Evolutionary conservation across 2,329 filamentous ascomycete genomes (phyloP).

Genomic region (Knufia fluminis): DNA sequence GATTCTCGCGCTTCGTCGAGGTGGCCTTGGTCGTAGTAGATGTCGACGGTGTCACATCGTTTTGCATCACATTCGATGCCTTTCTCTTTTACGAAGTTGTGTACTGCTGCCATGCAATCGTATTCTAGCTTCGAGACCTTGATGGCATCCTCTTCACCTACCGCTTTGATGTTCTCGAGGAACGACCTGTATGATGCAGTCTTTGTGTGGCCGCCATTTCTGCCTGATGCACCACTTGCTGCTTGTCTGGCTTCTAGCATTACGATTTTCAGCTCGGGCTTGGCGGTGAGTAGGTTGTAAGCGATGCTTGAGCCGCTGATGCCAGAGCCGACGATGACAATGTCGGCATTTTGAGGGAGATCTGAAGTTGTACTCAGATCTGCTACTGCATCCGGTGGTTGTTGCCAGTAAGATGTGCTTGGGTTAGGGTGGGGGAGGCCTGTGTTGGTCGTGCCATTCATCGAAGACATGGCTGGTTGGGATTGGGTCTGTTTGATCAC

Average conservation of each 20-base stretch:
- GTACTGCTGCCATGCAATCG: slow-evolving; percentile 46
- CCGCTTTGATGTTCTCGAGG: slow-evolving; percentile 34
- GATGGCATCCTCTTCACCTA: slow-evolving; percentile 43
- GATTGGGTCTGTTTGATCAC: slow-evolving; percentile 10
- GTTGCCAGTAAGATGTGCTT: slow-evolving; percentile 30
- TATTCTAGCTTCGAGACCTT: slow-evolving; percentile 46
- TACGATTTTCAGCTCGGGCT: slow-evolving; percentile 24
- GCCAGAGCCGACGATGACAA: slow-evolving; percentile 31
- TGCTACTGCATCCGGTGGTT: slow-evolving; percentile 23
- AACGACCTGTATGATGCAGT: slow-evolving; percentile 45
- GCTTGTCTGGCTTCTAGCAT: slow-evolving; percentile 30
- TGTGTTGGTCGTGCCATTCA: slow-evolving; percentile 17
- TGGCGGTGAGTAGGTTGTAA: slow-evolving; percentile 25
- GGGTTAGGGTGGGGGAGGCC: slow-evolving; percentile 30
- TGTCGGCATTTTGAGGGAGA: slow-evolving; percentile 24
- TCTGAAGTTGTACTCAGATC: slow-evolving; percentile 15
- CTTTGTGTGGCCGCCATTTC: slow-evolving; percentile 42
- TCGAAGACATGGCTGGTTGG: slow-evolving; percentile 23
- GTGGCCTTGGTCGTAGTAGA: slow-evolving; percentile 44
- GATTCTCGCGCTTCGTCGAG: slow-evolving; percentile 33
- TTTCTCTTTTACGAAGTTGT: slow-evolving; percentile 43
- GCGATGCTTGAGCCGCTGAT: slow-evolving; percentile 29
- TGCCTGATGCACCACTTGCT: slow-evolving; percentile 31
- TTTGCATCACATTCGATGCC: slow-evolving; percentile 43
- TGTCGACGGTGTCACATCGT: slow-evolving; percentile 47